Evolutionary conservation across 1,284 basidiomycete species (phyloP).

Genomic region (Ustilago hordei): DNA sequence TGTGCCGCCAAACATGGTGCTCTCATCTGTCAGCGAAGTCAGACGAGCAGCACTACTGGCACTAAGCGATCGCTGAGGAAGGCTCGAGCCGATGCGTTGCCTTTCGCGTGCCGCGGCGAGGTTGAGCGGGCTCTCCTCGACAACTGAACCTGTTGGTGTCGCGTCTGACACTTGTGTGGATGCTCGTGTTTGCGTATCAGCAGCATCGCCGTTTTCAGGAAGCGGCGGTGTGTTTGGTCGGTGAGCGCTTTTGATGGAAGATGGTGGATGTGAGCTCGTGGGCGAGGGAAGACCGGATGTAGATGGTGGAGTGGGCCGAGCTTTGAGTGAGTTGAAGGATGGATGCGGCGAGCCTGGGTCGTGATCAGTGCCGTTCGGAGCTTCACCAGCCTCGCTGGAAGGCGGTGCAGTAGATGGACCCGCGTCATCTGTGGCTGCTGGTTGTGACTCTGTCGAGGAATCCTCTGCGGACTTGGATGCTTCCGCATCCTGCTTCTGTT

Average conservation of each 20-base stretch:
- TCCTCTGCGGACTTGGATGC: background rate
- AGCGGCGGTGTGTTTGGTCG: constrained; percentile 28
- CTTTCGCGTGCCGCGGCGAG: constrained; percentile 48
- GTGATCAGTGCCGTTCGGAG: constrained; percentile 11
- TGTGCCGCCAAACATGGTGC: constrained; percentile 48
- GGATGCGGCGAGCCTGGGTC: constrained; percentile 55
- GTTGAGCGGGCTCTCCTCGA: constrained; percentile 46
- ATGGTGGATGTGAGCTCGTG: constrained; percentile 43
- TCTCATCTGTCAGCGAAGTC: constrained; percentile 47
- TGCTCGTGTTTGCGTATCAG: background rate
- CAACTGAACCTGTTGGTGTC: constrained; percentile 35
- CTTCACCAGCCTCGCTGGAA: constrained; percentile 23
- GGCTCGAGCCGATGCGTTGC: constrained; percentile 29
- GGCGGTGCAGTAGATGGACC: background rate
- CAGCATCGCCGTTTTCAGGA: background rate
- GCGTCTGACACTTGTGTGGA: constrained; percentile 18
- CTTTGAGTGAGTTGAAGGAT: constrained; percentile 59
- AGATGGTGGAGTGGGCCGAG: constrained; percentile 59
- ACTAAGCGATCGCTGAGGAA: constrained; percentile 45
- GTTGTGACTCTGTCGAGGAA: background rate
- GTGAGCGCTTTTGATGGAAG: constrained; percentile 40
- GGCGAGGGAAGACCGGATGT: constrained; percentile 53
- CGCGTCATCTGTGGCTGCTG: background rate
- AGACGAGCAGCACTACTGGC: constrained; percentile 43
- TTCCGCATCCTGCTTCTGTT: constrained; percentile 20